These are phyloP conservation scores for Daldinia sp. DNA, from an alignment of 2,329 filamentous ascomycete species.

Conservation along the genomic window DNA sequence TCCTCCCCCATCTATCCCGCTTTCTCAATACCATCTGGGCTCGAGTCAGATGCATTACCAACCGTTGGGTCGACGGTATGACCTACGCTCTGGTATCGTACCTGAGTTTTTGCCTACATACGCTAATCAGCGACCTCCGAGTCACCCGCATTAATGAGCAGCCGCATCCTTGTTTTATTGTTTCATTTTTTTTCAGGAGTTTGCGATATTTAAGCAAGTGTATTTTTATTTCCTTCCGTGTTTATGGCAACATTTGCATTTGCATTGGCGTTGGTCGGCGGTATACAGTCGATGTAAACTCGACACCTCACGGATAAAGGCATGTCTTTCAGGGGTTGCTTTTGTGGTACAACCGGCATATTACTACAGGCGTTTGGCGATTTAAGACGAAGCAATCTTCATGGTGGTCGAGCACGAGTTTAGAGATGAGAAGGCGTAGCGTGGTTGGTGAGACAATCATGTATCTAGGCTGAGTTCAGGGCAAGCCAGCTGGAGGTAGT, in stretches of 20 bases:
- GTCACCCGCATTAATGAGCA: constrained; percentile 32
- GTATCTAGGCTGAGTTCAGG: neutral
- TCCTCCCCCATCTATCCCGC: constrained; percentile 80
- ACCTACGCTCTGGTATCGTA: constrained; percentile 74
- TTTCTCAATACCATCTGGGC: constrained; percentile 75
- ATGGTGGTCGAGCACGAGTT: constrained; percentile 15
- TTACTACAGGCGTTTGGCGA: constrained; percentile 37
- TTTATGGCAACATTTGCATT: constrained; percentile 40
- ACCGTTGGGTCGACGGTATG: constrained; percentile 73
- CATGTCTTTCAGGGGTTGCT: constrained; percentile 12
- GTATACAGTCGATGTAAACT: constrained; percentile 39
- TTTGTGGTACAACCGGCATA: constrained; percentile 33
- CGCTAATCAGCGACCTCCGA: constrained; percentile 33
- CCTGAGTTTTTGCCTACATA: constrained; percentile 62
- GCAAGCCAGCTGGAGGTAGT: neutral
- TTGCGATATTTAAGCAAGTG: neutral
- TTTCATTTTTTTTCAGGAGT: constrained; percentile 7
- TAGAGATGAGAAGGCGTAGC: neutral
- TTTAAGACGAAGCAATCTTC: constrained; percentile 9
- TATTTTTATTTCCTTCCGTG: constrained; percentile 9
- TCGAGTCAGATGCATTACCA: constrained; percentile 85
- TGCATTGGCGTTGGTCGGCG: constrained; percentile 41
- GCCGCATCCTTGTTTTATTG: neutral
- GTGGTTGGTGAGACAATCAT: constrained; percentile 5
- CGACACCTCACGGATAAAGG: constrained; percentile 37